Evolutionary conservation across 345 rosid genomes (phyloP).

Genomic region (Citrus hindsii): DNA sequence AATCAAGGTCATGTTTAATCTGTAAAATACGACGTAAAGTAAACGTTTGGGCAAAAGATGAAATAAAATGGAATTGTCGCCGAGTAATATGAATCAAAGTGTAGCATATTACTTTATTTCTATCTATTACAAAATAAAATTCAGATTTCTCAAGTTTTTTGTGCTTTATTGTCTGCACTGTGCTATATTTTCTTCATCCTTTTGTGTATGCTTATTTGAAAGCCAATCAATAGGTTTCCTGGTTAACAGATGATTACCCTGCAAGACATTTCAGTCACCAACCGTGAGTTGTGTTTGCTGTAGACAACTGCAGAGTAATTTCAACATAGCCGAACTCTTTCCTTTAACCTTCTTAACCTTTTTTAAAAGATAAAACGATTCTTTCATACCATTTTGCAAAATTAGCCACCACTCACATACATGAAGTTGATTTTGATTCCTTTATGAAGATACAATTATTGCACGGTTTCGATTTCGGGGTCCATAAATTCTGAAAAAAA

Average conservation of each 20-base stretch:
- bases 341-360: too few species aligned
- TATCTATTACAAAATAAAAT: neutral
- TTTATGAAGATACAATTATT: too few species aligned
- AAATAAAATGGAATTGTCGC: neutral
- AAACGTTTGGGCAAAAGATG: neutral
- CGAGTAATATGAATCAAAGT: neutral
- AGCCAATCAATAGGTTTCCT: neutral
- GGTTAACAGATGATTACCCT: neutral
- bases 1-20: slow-evolving; percentile 91
- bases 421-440: too few species aligned
- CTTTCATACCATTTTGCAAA: too few species aligned
- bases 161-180: neutral
- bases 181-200: neutral
- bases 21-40: slow-evolving; percentile 19
- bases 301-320: too few species aligned
- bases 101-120: neutral
- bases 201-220: neutral
- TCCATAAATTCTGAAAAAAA: too few species aligned
- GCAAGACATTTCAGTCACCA: neutral
- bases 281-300: too few species aligned
- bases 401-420: too few species aligned
- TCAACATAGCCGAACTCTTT: too few species aligned
- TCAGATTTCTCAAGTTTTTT: neutral
- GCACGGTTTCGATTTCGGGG: too few species aligned
- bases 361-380: too few species aligned